phyloP scores from a whole-genome alignment of 2,329 filamentous ascomycete species.

The Colletotrichum brevisporum region DNA sequence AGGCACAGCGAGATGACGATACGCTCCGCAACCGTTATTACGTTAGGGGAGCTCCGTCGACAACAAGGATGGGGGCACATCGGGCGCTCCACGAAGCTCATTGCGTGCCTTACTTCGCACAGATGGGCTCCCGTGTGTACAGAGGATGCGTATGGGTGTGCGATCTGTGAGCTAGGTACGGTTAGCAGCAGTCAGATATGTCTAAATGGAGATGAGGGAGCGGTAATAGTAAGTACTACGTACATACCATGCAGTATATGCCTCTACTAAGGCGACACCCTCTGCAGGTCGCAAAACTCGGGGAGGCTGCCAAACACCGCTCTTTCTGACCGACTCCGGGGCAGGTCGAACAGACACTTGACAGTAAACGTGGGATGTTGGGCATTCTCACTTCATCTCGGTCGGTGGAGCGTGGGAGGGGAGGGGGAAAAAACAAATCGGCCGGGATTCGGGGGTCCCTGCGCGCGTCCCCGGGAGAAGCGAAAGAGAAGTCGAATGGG shows the following conservation, averaged over 20 bases:
- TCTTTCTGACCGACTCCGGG: slow-evolving; percentile 33
- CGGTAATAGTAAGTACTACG: not conserved
- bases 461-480: slow-evolving; percentile 30
- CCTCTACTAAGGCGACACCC: not conserved
- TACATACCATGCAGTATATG: not conserved
- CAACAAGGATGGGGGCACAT: slow-evolving; percentile 28
- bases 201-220: slow-evolving; percentile 25
- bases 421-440: slow-evolving; percentile 25
- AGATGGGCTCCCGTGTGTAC: slow-evolving; percentile 12
- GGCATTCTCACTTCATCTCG: slow-evolving; percentile 29
- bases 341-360: not conserved
- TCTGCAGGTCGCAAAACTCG: slow-evolving; percentile 33
- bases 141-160: slow-evolving; percentile 1
- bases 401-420: slow-evolving; percentile 28
- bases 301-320: slow-evolving; percentile 27
- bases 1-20: slow-evolving; percentile 30
- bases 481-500: slow-evolving; percentile 18
- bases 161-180: not conserved
- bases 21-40: slow-evolving; percentile 34
- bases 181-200: slow-evolving; percentile 37
- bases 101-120: slow-evolving; percentile 30
- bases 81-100: slow-evolving; percentile 22
- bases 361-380: slow-evolving; percentile 27
- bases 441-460: slow-evolving; percentile 36
- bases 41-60: slow-evolving; percentile 24